These are phyloP conservation scores for Chenopodium album DNA, from an alignment of 148 eudicot species.

Conservation along the genomic window DNA sequence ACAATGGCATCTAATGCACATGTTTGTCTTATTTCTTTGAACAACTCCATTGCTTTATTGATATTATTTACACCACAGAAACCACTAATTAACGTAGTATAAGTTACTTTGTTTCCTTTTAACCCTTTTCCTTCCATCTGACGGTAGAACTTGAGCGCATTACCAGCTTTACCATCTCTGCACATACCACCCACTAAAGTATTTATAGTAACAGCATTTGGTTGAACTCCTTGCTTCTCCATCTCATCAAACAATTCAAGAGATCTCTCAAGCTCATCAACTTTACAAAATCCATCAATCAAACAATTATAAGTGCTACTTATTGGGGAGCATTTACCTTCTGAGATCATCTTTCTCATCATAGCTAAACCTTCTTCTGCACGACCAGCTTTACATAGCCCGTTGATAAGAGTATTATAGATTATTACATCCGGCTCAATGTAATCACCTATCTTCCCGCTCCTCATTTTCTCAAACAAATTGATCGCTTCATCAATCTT, in stretches of 20 bases:
- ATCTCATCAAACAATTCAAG: slow-evolving; percentile 58
- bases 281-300: slow-evolving; percentile 72
- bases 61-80: slow-evolving; percentile 68
- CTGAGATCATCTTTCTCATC: slow-evolving; percentile 59
- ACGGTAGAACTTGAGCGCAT: slow-evolving; percentile 55
- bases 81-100: slow-evolving; percentile 55
- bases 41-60: slow-evolving; percentile 57
- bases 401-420: slow-evolving; percentile 76
- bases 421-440: slow-evolving; percentile 66
- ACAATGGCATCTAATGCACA: slow-evolving; percentile 61
- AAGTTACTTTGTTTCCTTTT: slow-evolving; percentile 56
- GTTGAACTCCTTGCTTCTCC: slow-evolving; percentile 47
- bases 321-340: slow-evolving; percentile 46
- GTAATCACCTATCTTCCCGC: slow-evolving; percentile 36
- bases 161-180: slow-evolving; percentile 54
- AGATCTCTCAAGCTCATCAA: slow-evolving; percentile 53
- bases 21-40: slow-evolving; percentile 50
- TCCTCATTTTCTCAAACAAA: slow-evolving; percentile 53
- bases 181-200: slow-evolving; percentile 70
- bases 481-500: slow-evolving; percentile 61
- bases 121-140: slow-evolving; percentile 60
- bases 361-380: slow-evolving; percentile 61
- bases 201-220: slow-evolving; percentile 60
- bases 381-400: slow-evolving; percentile 73
- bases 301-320: slow-evolving; percentile 61